phyloP scores from a whole-genome alignment of 2,329 filamentous ascomycete species.

The Diplocarpon mali region DNA sequence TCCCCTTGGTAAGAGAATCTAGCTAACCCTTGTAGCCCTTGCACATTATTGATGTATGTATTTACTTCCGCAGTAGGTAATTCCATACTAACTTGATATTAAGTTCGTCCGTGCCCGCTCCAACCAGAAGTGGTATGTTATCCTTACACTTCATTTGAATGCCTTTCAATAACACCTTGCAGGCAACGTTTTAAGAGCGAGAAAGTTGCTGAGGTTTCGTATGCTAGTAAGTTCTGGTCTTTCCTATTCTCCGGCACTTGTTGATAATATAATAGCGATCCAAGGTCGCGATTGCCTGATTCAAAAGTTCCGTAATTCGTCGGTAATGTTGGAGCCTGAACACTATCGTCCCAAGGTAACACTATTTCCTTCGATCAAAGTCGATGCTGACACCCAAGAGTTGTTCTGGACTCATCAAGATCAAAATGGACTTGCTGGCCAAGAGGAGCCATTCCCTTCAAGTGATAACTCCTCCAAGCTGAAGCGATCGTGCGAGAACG shows the following conservation, averaged over 20 bases:
- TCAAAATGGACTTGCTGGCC: slow-evolving; percentile 51
- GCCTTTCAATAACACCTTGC: background rate
- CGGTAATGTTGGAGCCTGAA: slow-evolving; percentile 79
- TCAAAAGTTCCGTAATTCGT: slow-evolving; percentile 93
- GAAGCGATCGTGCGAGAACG: slow-evolving; percentile 78
- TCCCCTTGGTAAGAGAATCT: background rate
- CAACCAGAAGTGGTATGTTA: slow-evolving; percentile 56
- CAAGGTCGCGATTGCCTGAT: slow-evolving; percentile 86
- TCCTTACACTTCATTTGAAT: too few relatives aligned
- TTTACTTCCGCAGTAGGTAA: background rate
- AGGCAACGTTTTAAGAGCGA: slow-evolving; percentile 72
- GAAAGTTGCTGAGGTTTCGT: slow-evolving; percentile 84
- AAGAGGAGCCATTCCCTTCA: slow-evolving; percentile 63
- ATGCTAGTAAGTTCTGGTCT: slow-evolving; percentile 60
- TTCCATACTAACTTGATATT: slow-evolving; percentile 8
- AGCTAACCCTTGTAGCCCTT: slow-evolving; percentile 45
- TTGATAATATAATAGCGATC: slow-evolving; percentile 48
- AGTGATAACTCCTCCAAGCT: slow-evolving; percentile 83
- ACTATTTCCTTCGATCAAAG: slow-evolving; percentile 24
- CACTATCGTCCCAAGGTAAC: slow-evolving; percentile 74
- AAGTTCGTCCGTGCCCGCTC: slow-evolving; percentile 62
- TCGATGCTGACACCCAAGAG: slow-evolving; percentile 30
- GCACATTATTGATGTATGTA: slow-evolving; percentile 55
- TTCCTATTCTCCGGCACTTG: slow-evolving; percentile 1
- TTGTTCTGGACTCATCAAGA: slow-evolving; percentile 42